Evolutionary conservation across 192 early-diverging fungal genomes (phyloP).

Genomic region (Linnemannia schmuckeri): DNA sequence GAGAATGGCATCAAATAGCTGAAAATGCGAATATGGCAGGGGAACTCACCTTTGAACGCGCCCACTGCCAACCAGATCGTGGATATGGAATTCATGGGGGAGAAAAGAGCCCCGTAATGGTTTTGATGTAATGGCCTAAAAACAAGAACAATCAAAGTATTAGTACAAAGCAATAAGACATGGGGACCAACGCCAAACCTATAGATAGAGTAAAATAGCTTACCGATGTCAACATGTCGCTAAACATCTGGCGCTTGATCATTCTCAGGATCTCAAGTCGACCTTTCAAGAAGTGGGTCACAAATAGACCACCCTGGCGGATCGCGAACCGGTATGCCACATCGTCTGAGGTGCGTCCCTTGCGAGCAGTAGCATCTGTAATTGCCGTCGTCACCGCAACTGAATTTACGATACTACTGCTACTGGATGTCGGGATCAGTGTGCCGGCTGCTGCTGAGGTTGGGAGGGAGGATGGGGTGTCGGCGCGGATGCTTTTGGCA

Average conservation of each 20-base stretch:
- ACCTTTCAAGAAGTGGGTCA: conserved; percentile 59
- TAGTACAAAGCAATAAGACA: too few relatives aligned
- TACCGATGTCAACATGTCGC: conserved; percentile 61
- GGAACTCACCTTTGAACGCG: conserved; percentile 58
- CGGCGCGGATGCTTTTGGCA: conserved; percentile 26
- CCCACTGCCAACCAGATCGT: conserved; percentile 65
- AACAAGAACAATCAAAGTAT: neutral
- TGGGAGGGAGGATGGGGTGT: conserved; percentile 5
- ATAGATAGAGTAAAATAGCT: neutral
- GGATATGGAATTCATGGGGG: conserved; percentile 59
- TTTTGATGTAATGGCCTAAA: conserved; percentile 56
- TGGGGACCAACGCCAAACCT: neutral
- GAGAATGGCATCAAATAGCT: neutral
- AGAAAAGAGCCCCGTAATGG: conserved; percentile 53
- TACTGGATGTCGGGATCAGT: neutral
- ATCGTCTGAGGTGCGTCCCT: conserved; percentile 35
- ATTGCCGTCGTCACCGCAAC: neutral
- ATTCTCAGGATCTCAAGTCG: conserved; percentile 59
- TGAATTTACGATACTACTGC: neutral
- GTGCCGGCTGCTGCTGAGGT: neutral
- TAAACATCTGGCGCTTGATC: conserved; percentile 57
- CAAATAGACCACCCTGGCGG: conserved; percentile 55
- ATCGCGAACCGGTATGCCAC: conserved; percentile 59
- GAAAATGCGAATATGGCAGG: neutral
- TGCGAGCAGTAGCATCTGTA: conserved; percentile 1